These are phyloP conservation scores for Emericellopsis cladophorae DNA, from an alignment of 2,329 filamentous ascomycete genomes.

Conservation along the genomic window DNA sequence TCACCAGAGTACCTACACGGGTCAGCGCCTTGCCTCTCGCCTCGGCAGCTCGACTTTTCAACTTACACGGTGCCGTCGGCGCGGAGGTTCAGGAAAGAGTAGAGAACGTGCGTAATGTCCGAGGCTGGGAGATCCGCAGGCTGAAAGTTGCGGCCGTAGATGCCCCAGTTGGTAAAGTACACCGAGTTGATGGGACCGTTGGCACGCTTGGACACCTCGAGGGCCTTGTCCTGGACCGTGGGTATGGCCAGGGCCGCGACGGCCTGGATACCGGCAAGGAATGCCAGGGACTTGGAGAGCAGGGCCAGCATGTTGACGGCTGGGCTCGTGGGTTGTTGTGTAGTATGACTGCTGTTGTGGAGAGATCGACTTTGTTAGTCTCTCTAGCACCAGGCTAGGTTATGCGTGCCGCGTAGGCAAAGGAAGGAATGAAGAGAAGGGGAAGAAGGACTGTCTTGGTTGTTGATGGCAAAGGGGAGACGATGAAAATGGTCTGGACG, in stretches of 20 bases:
- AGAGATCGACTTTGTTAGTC: too few relatives aligned
- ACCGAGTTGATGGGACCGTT: constrained; percentile 22
- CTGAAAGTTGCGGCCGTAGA: constrained; percentile 60
- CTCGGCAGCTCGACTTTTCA: constrained; percentile 3
- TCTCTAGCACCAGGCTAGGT: too few relatives aligned
- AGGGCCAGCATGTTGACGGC: background rate
- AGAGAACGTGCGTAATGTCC: constrained; percentile 63
- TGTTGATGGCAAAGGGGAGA: too few relatives aligned
- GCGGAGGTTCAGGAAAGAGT: constrained; percentile 17
- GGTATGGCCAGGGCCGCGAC: constrained; percentile 10
- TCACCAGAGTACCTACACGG: constrained; percentile 39
- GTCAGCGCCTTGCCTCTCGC: background rate
- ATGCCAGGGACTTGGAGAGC: constrained; percentile 11
- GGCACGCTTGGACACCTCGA: constrained; percentile 8
- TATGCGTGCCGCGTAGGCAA: too few relatives aligned
- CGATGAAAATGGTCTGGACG: too few relatives aligned
- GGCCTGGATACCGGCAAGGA: constrained; percentile 13
- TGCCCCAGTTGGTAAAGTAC: constrained; percentile 39
- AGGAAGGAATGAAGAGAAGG: too few relatives aligned
- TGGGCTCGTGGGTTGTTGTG: background rate
- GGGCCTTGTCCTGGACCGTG: constrained; percentile 1
- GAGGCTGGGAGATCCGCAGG: constrained; percentile 55
- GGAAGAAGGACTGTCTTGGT: too few relatives aligned
- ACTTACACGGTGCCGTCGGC: constrained; percentile 9
- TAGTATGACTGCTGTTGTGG: too few relatives aligned